Base-by-base conservation (phyloP, 495 filamentous ascomycete genomes). In the Aspergillus sclerotiicarbonarius region DNA sequence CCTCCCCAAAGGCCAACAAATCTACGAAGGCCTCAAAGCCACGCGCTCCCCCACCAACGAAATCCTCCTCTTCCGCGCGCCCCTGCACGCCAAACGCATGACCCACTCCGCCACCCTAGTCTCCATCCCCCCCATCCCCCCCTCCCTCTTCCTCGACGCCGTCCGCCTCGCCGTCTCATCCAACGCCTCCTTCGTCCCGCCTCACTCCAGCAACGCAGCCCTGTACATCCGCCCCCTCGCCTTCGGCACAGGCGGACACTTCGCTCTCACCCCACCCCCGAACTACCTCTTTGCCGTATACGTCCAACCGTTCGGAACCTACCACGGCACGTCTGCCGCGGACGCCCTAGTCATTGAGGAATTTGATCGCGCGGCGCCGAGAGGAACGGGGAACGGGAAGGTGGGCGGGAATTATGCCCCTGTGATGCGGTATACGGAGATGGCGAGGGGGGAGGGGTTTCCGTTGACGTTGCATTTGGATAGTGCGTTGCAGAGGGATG, bases 401-500 rank as follows among this genome's bases (percentile, higher is more conserved):
- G 64, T 80, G 1, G 79, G 79, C 8, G 79, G 79, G 3, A 80
- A 82, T 57, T 81, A 80, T 54, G 77, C 76, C 20, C 78, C 77
- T 4, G 75, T 80, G 18, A 59, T 78, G 53, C 59, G 72, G 37
- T 71, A 66, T 54, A 74, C 63, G 44, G 73, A 76, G 9, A 65
- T 67, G 43, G 76, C 78, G 15, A 60, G 69, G 43, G 61, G 53
- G 8, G 70, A 77, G 46, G 77, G 77, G 0, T 82, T 69, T 57
- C 65, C 65, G 2, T 74, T 82, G 44, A 80, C 78, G 8, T 59
- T 81, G 51, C 78, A 81, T 61, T 58, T 82, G 53, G 79, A 81
- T 54, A 78, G 74, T 51, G 56, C 59, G 51, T 77, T 72, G 39
- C 67, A 71, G 25, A 72, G 61, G 6, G 63, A 73, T 44, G 71